phyloP scores from a whole-genome alignment of 352 stramenopile genomes.

The Phytophthora capsici region DNA sequence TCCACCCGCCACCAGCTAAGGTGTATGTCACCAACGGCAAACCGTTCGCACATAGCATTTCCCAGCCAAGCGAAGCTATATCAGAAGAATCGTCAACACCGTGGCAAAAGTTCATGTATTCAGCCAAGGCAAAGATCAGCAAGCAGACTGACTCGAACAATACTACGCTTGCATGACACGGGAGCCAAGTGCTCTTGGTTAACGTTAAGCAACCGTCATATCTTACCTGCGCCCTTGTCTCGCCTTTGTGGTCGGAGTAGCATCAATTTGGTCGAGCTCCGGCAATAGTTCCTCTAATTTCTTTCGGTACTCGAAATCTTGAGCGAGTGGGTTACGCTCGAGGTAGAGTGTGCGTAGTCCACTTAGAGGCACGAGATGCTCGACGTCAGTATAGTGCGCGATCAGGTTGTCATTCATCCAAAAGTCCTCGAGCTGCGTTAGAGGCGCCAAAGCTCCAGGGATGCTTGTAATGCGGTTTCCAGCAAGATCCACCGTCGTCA shows the following conservation, averaged over 20 bases:
- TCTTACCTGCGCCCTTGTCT: constrained; percentile 45
- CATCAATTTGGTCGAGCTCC: constrained; percentile 96
- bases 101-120: constrained; percentile 25
- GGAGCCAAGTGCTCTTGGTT: background rate
- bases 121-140: constrained; percentile 26
- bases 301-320: constrained; percentile 96
- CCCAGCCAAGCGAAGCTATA: background rate
- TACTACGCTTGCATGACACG: constrained; percentile 15
- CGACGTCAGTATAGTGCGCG: constrained; percentile 62
- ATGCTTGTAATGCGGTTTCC: constrained; percentile 86
- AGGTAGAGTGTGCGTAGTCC: constrained; percentile 94
- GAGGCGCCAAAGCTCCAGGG: constrained; percentile 44
- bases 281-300: constrained; percentile 90
- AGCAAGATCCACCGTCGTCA: constrained; percentile 77
- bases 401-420: constrained; percentile 84
- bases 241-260: constrained; percentile 70
- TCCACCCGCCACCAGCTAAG: constrained; percentile 57
- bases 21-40: constrained; percentile 61
- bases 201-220: no score
- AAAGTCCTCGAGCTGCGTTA: constrained; percentile 70
- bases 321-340: constrained; percentile 95
- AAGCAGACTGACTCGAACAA: constrained; percentile 12
- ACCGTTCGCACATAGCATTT: constrained; percentile 21
- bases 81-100: background rate
- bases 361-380: constrained; percentile 77